Evolutionary conservation across 73 alveolate genomes (phyloP).

Genomic region (Paramecium biaurelia): DNA sequence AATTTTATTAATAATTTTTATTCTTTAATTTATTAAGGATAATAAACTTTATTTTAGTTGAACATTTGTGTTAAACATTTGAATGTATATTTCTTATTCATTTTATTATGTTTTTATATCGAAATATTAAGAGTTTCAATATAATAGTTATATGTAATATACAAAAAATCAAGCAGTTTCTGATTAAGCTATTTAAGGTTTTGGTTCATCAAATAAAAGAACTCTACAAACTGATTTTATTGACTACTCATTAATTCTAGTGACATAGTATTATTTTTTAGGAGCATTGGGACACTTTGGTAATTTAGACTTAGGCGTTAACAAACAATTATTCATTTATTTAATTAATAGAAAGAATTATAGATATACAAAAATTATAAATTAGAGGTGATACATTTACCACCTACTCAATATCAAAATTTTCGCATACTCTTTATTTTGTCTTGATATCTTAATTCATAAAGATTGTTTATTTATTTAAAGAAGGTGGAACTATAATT

Average conservation of each 20-base stretch:
- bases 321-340: constrained; percentile 25
- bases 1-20: not conserved
- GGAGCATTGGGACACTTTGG: constrained; percentile 15
- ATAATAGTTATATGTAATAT: not conserved
- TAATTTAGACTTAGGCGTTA: not conserved
- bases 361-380: not conserved
- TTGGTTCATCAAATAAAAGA: not conserved
- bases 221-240: not conserved
- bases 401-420: not conserved
- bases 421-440: not conserved
- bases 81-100: not conserved
- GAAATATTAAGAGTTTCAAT: not conserved
- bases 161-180: not conserved
- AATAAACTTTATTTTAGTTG: not conserved
- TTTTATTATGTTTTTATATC: not conserved
- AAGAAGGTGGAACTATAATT: not conserved
- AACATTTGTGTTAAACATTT: not conserved
- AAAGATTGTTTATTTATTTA: not conserved
- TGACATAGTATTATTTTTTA: not conserved
- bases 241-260: not conserved
- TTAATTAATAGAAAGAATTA: not conserved
- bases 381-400: not conserved
- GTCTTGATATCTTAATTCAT: not conserved
- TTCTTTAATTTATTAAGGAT: not conserved
- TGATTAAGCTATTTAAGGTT: not conserved